phyloP scores from a whole-genome alignment of 768 basidiomycete genomes.

The Panaeolus cyanescens region DNA sequence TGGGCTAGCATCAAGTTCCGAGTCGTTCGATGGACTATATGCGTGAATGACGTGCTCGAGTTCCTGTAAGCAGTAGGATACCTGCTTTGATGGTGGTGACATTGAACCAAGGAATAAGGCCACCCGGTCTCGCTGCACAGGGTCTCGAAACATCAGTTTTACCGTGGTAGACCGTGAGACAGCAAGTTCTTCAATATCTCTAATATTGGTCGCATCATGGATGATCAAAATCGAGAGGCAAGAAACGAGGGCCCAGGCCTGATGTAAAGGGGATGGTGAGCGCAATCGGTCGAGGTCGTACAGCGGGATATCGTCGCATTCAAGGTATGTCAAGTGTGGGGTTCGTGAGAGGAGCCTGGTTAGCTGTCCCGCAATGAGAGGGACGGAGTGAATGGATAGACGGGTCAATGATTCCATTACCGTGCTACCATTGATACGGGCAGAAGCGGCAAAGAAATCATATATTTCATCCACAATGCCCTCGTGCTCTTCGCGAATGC shows the following conservation, averaged over 20 bases:
- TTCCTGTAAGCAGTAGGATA: no score
- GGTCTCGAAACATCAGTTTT: not conserved
- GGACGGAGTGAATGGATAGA: not conserved
- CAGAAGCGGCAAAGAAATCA: not conserved
- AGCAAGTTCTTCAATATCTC: not conserved
- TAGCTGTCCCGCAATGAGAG: no score
- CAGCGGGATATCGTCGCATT: not conserved
- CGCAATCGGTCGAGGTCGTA: not conserved
- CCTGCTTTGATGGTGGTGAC: no score
- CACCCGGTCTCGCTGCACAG: no score
- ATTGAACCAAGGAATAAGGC: no score
- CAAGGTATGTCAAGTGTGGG: no score
- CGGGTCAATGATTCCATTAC: not conserved
- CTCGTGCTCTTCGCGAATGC: not conserved
- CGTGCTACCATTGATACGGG: not conserved
- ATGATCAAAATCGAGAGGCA: not conserved
- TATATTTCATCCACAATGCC: not conserved
- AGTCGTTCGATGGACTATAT: no score
- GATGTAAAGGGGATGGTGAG: not conserved
- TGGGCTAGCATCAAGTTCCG: no score
- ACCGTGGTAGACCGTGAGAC: not conserved
- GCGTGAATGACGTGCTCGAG: no score
- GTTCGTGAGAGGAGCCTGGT: no score
- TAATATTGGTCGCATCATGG: not conserved
- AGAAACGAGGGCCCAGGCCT: not conserved